Evolutionary conservation across 805 yeast genomes (phyloP), one percentile per base, ranked within the genome.

Genomic region (Wickerhamiella domercqiae): DNA sequence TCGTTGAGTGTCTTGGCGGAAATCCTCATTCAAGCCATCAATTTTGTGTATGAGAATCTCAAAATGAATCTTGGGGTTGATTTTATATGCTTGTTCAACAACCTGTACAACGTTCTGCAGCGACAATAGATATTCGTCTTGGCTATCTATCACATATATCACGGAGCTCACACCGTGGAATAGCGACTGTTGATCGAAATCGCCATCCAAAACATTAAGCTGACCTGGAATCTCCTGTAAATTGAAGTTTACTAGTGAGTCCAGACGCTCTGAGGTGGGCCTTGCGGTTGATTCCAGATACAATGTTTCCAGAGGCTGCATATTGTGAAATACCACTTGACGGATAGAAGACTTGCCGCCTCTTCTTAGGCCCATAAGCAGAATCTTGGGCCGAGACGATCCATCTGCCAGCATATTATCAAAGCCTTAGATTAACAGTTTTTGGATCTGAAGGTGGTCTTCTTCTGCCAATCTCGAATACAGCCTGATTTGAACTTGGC

Each of bases 181-280:
- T 20, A 86, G 59, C 43, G 75, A 65, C 43, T 76, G 84, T 11
- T 48, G 40, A 50, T 83, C 94, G 48, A 77, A 76, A 24, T 75
- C 69, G 2, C 93, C 90, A 48, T 84, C 94, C 54, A 83, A 81
- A 50, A 82, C 72, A 55, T 84, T 83, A 44, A 86, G 59, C 56
- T 87, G 96, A 2, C 96, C 97, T 0, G 98, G 98, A 14, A 87
- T 63, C 55, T 87, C 98, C 78, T 84, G 81, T 14, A 87, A 86
- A 2, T 83, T 76, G 32, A 87, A 62, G 54, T 86, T 90, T 29
- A 86, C 81, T 37, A 87, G 64, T 7, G 95, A 81, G 35, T 75
- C 70, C 53, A 84, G 80, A 50, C 72, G 79, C 50, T 84, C 94
- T 11, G 78, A 69, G 3, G 93, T 79, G 3, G 95, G 95, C 50